These are phyloP conservation scores for Syzygium aqueum DNA, from an alignment of 345 rosid species.

Conservation along the genomic window DNA sequence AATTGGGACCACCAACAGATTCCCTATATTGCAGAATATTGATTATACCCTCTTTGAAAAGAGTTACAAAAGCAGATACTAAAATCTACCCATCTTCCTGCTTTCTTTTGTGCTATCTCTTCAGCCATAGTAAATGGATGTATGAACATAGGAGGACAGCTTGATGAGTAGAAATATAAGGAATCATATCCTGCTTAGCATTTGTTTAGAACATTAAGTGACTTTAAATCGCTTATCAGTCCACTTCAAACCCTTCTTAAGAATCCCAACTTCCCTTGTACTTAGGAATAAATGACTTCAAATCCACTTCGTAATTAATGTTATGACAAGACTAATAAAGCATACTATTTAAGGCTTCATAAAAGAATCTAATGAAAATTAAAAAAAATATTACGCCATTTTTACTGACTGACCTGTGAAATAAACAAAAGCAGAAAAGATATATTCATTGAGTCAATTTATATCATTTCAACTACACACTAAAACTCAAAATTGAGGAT, in stretches of 20 bases:
- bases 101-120: not conserved
- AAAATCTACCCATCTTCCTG: not conserved
- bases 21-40: not conserved
- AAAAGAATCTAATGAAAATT: not conserved
- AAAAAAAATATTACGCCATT: not conserved
- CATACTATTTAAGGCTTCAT: not conserved
- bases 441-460: not conserved
- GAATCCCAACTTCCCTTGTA: not conserved
- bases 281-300: not conserved
- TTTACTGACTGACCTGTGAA: not conserved
- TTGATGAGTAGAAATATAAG: not conserved
- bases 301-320: not conserved
- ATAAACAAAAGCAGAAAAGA: not conserved
- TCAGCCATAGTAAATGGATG: not conserved
- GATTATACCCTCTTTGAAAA: not conserved
- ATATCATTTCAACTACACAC: not conserved
- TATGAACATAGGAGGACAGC: not conserved
- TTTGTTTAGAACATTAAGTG: not conserved
- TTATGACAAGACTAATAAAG: not conserved
- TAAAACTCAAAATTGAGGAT: not conserved
- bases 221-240: not conserved
- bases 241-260: not conserved
- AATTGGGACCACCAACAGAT: not conserved
- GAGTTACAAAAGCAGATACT: not conserved
- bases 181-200: not conserved